Conservation (phyloP, 1,139 yeast species). For the Maudiozyma humilis region DNA sequence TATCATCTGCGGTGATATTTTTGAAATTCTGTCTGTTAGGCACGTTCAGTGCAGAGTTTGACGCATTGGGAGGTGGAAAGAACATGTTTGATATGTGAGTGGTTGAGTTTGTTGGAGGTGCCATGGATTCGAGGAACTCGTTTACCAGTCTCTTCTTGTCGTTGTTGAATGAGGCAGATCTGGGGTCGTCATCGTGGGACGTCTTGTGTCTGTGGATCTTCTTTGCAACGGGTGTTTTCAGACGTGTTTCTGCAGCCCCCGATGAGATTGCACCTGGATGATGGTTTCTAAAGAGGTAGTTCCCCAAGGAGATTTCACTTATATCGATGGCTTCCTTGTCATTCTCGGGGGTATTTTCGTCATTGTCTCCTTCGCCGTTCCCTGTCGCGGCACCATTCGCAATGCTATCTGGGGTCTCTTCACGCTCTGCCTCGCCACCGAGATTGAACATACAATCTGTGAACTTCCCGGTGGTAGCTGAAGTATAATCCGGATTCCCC, state of each 20-base stretch:
- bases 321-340: background rate
- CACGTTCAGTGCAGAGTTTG: slow-evolving; percentile 3
- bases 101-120: slow-evolving; percentile 8
- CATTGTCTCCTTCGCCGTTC: background rate
- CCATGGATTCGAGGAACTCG: slow-evolving; percentile 15
- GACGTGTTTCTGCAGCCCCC: background rate
- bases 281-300: background rate
- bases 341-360: background rate
- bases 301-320: slow-evolving; percentile 2
- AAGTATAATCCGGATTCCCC: slow-evolving; percentile 13
- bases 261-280: background rate
- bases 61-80: slow-evolving; percentile 5
- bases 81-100: background rate
- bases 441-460: slow-evolving; percentile 16
- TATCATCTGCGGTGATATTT: background rate
- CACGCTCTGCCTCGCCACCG: background rate
- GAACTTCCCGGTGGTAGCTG: slow-evolving; percentile 18
- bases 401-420: background rate
- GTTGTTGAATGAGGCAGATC: slow-evolving; percentile 7
- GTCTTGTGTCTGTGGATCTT: slow-evolving; percentile 5
- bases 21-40: background rate
- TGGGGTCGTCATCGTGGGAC: background rate
- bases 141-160: slow-evolving; percentile 15
- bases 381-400: background rate
- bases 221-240: background rate